Evolutionary conservation across 2,329 filamentous ascomycete species (phyloP), one percentile per base, ranked within the genome.

Genomic region (Bipolaris oryzae): DNA sequence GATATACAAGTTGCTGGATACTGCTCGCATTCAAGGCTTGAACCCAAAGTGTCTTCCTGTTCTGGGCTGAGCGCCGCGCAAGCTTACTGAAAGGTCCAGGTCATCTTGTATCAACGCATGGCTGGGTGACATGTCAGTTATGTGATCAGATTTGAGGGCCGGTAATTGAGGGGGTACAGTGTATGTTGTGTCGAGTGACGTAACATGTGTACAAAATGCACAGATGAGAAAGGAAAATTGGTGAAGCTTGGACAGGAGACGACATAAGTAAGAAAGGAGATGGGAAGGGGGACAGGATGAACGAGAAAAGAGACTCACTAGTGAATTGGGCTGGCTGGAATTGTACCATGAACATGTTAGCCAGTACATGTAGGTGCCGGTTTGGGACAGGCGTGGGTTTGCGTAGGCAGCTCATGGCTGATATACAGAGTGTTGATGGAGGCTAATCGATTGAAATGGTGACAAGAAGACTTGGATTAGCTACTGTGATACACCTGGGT

Each of bases 131-230:
- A 11, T 3, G 23, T 57, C 25, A 57, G 49, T 15, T 20, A 25
- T 44, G 16, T 25, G 31, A 15, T 43, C 10, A 20, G 21, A n/a
- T 3, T 9, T 3, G 43, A 23, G 21, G 11, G 1, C 15, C 7
- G 16, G 31, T 25, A 55, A 28, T 25, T 46, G 25, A 10, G 16
- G n/a, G 7, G 11, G 13, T 23, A 46, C 34, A 18, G 21, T 20
- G 45, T 41, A 33, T 37, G 53, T 28, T 25, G 53, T 50, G 47
- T 42, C 23, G 16, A 53, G 21, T 46, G 57, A 57, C 23, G 53
- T 57, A 59, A 38, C 44, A 39, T 44, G 42, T 44, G 48, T 28
- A 28, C 25, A 28, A 28, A 52, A 18, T 46, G 48, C 33, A 31
- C 33, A 37, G 33, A 23, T 46, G 44, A 16, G 15, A 20, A 42